Evolutionary conservation across 495 filamentous ascomycete genomes (phyloP), one percentile per base, ranked within the genome.

Genomic region (Daldinia vernicosa): DNA sequence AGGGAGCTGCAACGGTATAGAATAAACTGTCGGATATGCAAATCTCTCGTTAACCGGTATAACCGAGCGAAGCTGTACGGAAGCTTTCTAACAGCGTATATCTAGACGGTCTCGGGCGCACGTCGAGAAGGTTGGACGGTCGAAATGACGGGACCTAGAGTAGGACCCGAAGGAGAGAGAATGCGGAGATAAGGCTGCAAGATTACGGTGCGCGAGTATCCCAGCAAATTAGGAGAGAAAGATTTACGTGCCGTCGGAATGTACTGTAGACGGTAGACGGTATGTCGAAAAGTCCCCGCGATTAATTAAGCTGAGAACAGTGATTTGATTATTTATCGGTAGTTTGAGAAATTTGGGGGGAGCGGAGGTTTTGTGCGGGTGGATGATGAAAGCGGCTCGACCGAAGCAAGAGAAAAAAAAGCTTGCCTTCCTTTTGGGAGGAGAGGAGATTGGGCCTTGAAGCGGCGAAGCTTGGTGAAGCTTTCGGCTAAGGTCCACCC

Each of bases 311-410:
- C 30, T 64, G 58, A 27, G 28, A 30, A 57, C 14, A 14, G 37
- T n/a, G 37, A 22, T 37, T 33, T 26, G 37, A 22, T 27, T 55
- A 59, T 67, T 66, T 69, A 61, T 65, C 45, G 74, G 65, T 64
- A 68, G 67, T 63, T 69, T 69, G 60, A 61, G 66, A 51, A 66
- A 60, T 69, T 68, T 57, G 22, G 54, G 43, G 60, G 45, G 64
- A 39, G 52, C 66, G 56, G 30, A 57, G 60, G 43, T 67, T 71
- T 64, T 67, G 71, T 76, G 74, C 30, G 69, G 71, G 67, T 68
- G 60, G 57, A 78, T 78, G 76, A 76, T 74, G 76, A 76, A 76
- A 76, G 76, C 68, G 76, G 72, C 71, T 78, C 69, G 71, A 43
- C 55, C 55, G 56, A 69, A 55, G 62, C 55, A 69, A 52, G 35